Percentiles rank a stretch among this genome's conserved stretches.
Conservation (phyloP, 2,329 filamentous ascomycete genomes). For the Pseudogymnoascus sp. region DNA sequence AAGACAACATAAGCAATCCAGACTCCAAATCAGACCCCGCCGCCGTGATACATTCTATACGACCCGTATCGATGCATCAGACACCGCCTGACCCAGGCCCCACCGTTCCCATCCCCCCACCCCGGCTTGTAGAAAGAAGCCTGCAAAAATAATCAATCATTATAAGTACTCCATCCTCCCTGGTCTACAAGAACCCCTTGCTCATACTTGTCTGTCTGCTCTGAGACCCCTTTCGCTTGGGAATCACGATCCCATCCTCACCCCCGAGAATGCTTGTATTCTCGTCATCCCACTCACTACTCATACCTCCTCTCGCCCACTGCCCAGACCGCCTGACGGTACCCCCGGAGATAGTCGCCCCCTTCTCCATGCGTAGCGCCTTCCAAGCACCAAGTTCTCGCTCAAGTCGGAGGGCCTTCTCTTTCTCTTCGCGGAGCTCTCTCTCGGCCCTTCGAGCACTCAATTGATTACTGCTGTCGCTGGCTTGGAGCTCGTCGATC, state of each 20-base stretch:
- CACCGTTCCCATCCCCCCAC: not conserved
- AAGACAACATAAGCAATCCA: not conserved
- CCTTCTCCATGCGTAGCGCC: constrained; percentile 58
- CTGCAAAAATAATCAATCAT: constrained; percentile 6
- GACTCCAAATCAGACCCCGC: not conserved
- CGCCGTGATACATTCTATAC: not conserved
- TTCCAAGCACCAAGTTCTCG: constrained; percentile 83
- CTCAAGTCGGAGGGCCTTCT: constrained; percentile 75
- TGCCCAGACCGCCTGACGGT: constrained; percentile 17
- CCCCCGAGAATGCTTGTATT: constrained; percentile 14
- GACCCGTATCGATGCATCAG: not conserved
- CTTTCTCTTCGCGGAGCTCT: constrained; percentile 81
- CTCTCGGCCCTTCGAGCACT: constrained; percentile 79
- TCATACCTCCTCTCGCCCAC: constrained; percentile 25
- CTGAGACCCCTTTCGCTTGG: constrained; percentile 60
- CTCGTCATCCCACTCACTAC: constrained; percentile 31
- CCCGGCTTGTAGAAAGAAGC: not conserved
- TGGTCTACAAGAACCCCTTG: constrained; percentile 63
- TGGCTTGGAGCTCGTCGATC: constrained; percentile 89
- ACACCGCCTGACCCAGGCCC: not conserved
- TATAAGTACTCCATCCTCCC: not conserved
- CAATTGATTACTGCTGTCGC: constrained; percentile 75
- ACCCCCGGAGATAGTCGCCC: constrained; percentile 17
- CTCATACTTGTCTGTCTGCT: constrained; percentile 60
- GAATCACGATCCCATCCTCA: constrained; percentile 43